Base-by-base conservation (phyloP, 179 eudicot genomes). In the Beta corolliflora region DNA sequence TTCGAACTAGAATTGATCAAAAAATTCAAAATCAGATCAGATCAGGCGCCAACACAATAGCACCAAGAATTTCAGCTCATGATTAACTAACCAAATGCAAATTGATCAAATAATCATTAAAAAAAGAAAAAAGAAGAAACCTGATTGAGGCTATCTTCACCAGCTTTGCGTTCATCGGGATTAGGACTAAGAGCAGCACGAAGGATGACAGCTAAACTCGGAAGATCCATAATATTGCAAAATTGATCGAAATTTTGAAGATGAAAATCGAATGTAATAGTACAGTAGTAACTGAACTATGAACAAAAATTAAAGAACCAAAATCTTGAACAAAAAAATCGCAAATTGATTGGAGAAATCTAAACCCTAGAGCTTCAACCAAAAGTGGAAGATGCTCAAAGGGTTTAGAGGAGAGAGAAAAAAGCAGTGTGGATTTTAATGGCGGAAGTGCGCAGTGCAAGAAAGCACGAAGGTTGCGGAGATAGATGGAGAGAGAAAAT, bases 121-220 rank as follows among this genome's bases (percentile, higher is more conserved):
- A 1, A 56, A 52, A 77, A 1, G 15, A 25, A 29, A 5, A 18
- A 46, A 25, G 31, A 64, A 7, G 56, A 29, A 73, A 92, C 98
- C 95, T 94, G 98, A 86, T 90, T 94, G 66, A 95, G 98, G 70
- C 92, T 91, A 16, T 93, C 91, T 84, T 97, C 99, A 83, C 97
- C 99, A 12, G 99, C 97, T 80, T 91, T 97, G 59, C 99, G 93
- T 86, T 97, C 95, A 82, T 86, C 93, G 0, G 95, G 99, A 88
- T 92, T 97, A 71, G 94, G 97, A 84, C 98, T 94, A 29, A 97
- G 95, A 7, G 98, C 99, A 79, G 97, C 99, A 65, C 89, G 97
- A 55, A 97, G 93, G 65, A 97, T 86, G 15, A 93, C 84, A 21
- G 93, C 91, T 52, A 97, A 85, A 81, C 90, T 92, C 14, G 84